Percentiles rank a stretch among this genome's conserved stretches.
phyloP scores from a whole-genome alignment of 176 grass and related monocot species.

The sorghum (Sorghum bicolor) region Sorghum_bicolor_NCBIv3 NC_012870.2:57353501-57354000 shows the following conservation, averaged over 20 bases:
- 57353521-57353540: not conserved
- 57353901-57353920: not conserved
- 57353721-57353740: not conserved
- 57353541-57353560: not conserved
- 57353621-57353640: not conserved
- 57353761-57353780: not conserved
- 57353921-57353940: slow-evolving; percentile 3
- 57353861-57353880: slow-evolving; percentile 11
- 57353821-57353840: not conserved
- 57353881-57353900: slow-evolving; percentile 24
- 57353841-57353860: slow-evolving; percentile 8
- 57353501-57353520: not conserved
- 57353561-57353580: not conserved
- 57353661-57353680: not conserved
- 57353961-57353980: slow-evolving; percentile 67
- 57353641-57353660: not conserved
- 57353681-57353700: not conserved
- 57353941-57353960: not conserved
- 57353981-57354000: slow-evolving; percentile 61
- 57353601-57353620: not conserved
- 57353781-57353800: slow-evolving; percentile 1
- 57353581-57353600: not conserved
- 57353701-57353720: not conserved
- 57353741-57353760: not conserved
- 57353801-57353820: not conserved